Evolutionary conservation across 495 filamentous ascomycete species (phyloP), one percentile per base, ranked within the genome.

Genomic region (Penicillium nucicola): DNA sequence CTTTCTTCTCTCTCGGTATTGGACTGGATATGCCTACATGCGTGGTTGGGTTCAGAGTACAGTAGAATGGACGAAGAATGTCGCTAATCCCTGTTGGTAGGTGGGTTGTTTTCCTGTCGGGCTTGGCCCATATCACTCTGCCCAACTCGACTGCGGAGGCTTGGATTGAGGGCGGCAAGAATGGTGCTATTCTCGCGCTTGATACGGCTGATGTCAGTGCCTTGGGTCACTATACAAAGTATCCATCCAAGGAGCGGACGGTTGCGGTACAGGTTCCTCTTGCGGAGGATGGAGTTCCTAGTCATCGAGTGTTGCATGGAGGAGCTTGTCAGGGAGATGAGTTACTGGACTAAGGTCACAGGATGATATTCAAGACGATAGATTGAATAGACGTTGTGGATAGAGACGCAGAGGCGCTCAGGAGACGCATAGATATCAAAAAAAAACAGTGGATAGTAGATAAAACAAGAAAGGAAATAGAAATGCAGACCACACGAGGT

Each of bases 31-130:
- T n/a, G n/a, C n/a, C n/a, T n/a, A n/a, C n/a, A n/a, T n/a, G n/a
- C n/a, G n/a, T n/a, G n/a, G n/a, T n/a, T n/a, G n/a, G n/a, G n/a
- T n/a, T n/a, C n/a, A n/a, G n/a, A n/a, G n/a, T n/a, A n/a, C n/a
- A n/a, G n/a, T n/a, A n/a, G n/a, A n/a, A n/a, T n/a, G n/a, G n/a
- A n/a, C n/a, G n/a, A n/a, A n/a, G n/a, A n/a, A n/a, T n/a, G n/a
- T n/a, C n/a, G n/a, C n/a, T n/a, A n/a, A n/a, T n/a, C n/a, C n/a
- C n/a, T 11, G 22, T 14, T 28, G 7, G 10, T 35, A 82, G 79
- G 66, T 79, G 74, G 65, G 79, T 83, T 1, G 39, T 66, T 14
- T 80, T 78, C 62, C 54, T 73, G 37, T 69, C 75, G 0, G 80
- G 80, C 2, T n/a, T 71, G 17, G 78, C 75, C 1, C 64, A 77